These are phyloP conservation scores for Termitomyces sp. DNA, from an alignment of 768 basidiomycete genomes.

Conservation along the genomic window DNA sequence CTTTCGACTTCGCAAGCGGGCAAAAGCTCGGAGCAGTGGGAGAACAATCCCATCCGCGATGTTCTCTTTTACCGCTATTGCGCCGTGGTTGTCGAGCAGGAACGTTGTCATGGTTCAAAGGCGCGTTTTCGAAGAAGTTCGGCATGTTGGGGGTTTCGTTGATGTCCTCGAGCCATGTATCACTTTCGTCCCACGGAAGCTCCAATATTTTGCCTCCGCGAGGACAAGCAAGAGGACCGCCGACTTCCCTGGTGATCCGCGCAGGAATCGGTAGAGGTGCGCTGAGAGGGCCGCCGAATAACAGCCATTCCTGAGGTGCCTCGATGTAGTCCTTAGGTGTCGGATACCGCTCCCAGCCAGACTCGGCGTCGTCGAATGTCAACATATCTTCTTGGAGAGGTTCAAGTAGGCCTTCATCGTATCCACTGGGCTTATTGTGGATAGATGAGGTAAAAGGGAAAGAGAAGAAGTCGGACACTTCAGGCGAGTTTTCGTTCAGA, in stretches of 20 bases:
- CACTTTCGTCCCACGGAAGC: neutral
- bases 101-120: neutral
- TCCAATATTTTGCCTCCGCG: neutral
- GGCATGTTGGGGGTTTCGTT: neutral
- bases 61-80: neutral
- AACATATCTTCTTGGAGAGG: slow-evolving; percentile 5
- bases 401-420: neutral
- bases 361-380: neutral
- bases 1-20: neutral
- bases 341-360: neutral
- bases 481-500: neutral
- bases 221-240: slow-evolving; percentile 5
- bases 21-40: neutral
- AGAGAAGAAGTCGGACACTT: neutral
- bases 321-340: neutral
- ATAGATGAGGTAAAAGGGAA: neutral
- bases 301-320: neutral
- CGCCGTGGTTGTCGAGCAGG: neutral
- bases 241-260: neutral
- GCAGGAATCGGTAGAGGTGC: neutral
- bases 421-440: neutral
- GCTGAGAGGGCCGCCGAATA: slow-evolving; percentile 9
- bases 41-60: neutral
- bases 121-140: neutral
- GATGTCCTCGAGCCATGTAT: neutral